phyloP scores from a whole-genome alignment of 2,329 filamentous ascomycete genomes.

The Cyclaneusma minus region DNA sequence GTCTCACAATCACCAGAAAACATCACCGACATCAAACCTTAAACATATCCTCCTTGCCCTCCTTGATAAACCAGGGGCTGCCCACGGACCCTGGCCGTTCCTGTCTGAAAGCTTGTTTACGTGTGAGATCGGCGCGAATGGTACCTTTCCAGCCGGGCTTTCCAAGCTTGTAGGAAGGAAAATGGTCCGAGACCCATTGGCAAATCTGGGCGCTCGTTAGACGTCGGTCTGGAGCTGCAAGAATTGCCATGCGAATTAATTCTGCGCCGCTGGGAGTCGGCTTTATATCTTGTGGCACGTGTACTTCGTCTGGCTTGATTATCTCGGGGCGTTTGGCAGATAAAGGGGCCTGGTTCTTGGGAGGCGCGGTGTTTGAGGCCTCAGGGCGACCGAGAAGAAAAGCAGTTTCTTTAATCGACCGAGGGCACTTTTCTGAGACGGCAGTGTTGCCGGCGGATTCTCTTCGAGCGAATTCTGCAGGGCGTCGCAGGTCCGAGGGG shows the following conservation, averaged over 20 bases:
- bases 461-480: too few species aligned
- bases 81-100: conserved; percentile 95
- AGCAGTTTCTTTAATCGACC: too few species aligned
- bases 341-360: too few species aligned
- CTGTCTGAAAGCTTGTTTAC: conserved; percentile 96
- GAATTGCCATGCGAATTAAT: conserved; percentile 91
- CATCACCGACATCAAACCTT: too few species aligned
- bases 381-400: too few species aligned
- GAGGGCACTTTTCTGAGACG: too few species aligned
- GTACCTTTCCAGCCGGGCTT: conserved; percentile 97
- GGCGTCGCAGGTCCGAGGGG: too few species aligned
- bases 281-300: conserved; percentile 68
- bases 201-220: conserved; percentile 92
- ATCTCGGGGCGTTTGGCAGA: too few species aligned
- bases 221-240: conserved; percentile 67
- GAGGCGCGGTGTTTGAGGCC: too few species aligned
- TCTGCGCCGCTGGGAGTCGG: conserved; percentile 87
- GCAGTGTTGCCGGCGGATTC: too few species aligned
- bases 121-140: conserved; percentile 91
- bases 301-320: too few species aligned
- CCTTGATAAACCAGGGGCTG: conserved; percentile 89
- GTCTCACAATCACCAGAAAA: too few species aligned
- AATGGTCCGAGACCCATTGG: conserved; percentile 98
- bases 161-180: conserved; percentile 68
- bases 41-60: conserved; percentile 80